Base-by-base conservation (phyloP, 805 yeast genomes). In the Maudiozyma serrabonitensis region DNA sequence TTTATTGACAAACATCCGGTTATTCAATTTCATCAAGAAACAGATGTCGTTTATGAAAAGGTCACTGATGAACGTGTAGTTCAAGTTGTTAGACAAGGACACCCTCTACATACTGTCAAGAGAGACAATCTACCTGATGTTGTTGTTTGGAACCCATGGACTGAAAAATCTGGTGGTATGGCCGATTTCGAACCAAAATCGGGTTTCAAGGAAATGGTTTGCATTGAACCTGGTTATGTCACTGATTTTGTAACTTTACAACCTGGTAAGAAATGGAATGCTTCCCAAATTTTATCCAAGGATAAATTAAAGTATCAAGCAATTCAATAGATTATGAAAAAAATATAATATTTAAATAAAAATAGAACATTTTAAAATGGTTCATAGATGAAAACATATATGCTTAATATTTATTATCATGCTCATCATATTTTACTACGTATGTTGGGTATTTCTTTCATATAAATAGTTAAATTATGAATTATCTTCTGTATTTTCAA, bases 71-170 rank as follows among this genome's bases (percentile, higher is more conserved):
- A 69, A 5, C 82, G 81, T 60, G 53, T 75, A 6, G 70, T 87
- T 39, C 88, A 84, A 61, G 81, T 90, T 47, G 80, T 83, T 45
- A 82, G 79, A 51, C 74, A 76, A 49, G 93, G 91, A 43, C 75
- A 79, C 54, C 90, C 87, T 7, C 65, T 80, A 45, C 84, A 83
- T 63, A 81, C 85, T 41, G 67, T 91, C 35, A 72, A 77, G 48
- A 75, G 95, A 61, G 69, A 69, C 15, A 82, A 82, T 58, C 71
- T 87, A 41, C 75, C 73, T 34, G 85, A 80, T 55, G 70, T 76
- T 35, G 98, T 93, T 45, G 97, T 93, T 49, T 93, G 99, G 99
- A 93, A 93, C 68, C 99, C 99, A 37, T 93, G 98, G 99, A 73
- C 78, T 56, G 76, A 84, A 50, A 87, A 85, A 66, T 79, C 93